Evolutionary conservation across 106 monocot species (phyloP).

Genomic region (Hemerocallis citrina): DNA sequence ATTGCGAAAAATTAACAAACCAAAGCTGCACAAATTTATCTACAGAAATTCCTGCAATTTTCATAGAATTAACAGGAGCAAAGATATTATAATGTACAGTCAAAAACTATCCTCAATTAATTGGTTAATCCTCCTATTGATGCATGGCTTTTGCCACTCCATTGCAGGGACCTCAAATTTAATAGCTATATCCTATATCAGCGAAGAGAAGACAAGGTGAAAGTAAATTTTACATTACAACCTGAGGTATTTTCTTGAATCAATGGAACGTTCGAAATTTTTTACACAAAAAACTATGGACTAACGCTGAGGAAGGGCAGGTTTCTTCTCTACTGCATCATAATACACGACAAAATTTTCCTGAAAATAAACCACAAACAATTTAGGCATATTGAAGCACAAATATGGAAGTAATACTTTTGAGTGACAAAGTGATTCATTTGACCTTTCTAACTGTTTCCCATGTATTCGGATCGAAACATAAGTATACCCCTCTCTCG

Average conservation of each 20-base stretch:
- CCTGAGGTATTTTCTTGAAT: neutral
- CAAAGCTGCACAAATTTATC: neutral
- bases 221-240: neutral
- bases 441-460: conserved; percentile 65
- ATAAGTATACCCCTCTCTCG: conserved; percentile 75
- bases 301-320: conserved; percentile 36
- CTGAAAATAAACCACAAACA: conserved; percentile 28
- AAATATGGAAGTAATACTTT: no score
- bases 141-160: neutral
- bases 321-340: conserved; percentile 77
- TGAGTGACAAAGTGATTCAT: neutral
- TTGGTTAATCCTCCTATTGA: neutral
- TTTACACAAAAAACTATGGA: conserved; percentile 15
- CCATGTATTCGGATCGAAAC: conserved; percentile 74
- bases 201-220: neutral
- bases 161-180: neutral
- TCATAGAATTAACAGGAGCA: neutral
- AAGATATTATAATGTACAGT: conserved; percentile 3
- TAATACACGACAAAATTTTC: conserved; percentile 40
- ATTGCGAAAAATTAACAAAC: neutral
- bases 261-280: neutral
- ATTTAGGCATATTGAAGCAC: no score
- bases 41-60: conserved; percentile 3
- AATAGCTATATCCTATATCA: neutral
- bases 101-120: neutral